A percentile compares a stretch with the other conserved stretches of the same genome.
phyloP scores from a whole-genome alignment of 345 rosid species.

The Eucalyptus urophylla region DNA sequence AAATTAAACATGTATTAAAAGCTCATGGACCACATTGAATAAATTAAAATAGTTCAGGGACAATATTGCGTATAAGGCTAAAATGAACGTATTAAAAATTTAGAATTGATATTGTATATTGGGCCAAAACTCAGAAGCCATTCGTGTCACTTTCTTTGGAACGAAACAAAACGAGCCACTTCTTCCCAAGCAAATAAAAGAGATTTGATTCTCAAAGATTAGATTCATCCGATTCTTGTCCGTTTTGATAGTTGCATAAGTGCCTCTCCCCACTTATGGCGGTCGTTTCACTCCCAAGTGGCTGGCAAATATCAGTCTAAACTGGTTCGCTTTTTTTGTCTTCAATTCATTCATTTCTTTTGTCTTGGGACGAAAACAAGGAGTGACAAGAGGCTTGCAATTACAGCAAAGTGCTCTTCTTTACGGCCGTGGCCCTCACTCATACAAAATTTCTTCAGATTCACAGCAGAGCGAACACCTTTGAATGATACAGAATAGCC shows the following conservation, averaged over 20 bases:
- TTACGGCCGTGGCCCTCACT: background rate
- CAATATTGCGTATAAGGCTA: accelerated
- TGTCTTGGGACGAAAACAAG: background rate
- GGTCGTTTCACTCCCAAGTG: background rate
- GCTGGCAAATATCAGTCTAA: background rate
- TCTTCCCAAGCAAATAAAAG: background rate
- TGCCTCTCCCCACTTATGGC: background rate
- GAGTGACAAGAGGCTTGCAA: slow-evolving; percentile 16
- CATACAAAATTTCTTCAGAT: slow-evolving; percentile 7
- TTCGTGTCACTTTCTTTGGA: background rate
- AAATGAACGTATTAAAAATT: background rate
- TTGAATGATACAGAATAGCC: background rate
- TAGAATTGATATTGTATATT: background rate
- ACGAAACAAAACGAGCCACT: background rate
- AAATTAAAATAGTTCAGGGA: background rate
- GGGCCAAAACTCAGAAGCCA: accelerated
- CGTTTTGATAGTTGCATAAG: background rate
- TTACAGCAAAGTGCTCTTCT: slow-evolving; percentile 24
- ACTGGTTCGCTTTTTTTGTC: background rate
- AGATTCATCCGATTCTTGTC: background rate
- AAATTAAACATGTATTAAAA: background rate
- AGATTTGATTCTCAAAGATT: background rate
- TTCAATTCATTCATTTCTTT: background rate
- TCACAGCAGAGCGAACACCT: slow-evolving; percentile 11
- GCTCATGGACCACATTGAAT: accelerated